phyloP scores from a whole-genome alignment of 75 land plant genomes.

The Gnetum montanum region DNA sequence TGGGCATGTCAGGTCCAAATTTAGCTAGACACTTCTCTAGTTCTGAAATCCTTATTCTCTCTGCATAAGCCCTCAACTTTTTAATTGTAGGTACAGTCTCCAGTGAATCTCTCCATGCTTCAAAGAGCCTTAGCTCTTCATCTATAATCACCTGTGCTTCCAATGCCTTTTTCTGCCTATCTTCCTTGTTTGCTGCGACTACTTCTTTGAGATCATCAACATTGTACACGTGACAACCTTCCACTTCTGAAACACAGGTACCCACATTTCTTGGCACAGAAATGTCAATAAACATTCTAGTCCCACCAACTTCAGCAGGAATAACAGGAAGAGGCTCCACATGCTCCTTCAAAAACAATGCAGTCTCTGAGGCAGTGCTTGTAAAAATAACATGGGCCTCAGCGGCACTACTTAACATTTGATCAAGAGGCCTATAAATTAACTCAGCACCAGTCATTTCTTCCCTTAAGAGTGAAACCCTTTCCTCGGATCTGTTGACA shows the following conservation, averaged over 20 bases:
- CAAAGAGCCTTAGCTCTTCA: conserved; percentile 67
- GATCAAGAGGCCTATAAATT: conserved; percentile 22
- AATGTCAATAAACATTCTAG: conserved; percentile 39
- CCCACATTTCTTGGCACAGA: conserved; percentile 44
- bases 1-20: conserved; percentile 63
- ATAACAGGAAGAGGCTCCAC: conserved; percentile 26
- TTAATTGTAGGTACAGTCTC: conserved; percentile 89
- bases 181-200: conserved; percentile 87
- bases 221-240: conserved; percentile 27
- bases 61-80: conserved; percentile 74
- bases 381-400: conserved; percentile 44
- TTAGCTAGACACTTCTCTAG: conserved; percentile 70
- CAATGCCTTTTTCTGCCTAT: conserved; percentile 64
- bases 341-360: conserved; percentile 36
- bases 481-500: conserved; percentile 40
- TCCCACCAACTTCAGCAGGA: conserved; percentile 10
- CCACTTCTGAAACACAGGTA: conserved; percentile 29
- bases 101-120: conserved; percentile 83
- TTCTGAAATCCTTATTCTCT: conserved; percentile 56
- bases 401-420: conserved; percentile 35
- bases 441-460: conserved; percentile 34
- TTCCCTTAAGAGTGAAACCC: conserved; percentile 25
- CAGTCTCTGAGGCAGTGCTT: conserved; percentile 45
- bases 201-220: conserved; percentile 92
- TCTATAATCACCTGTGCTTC: conserved; percentile 76